These are phyloP conservation scores for Nelumbo lutea DNA, from an alignment of 164 flowering plant genomes.

Conservation along the genomic window DNA sequence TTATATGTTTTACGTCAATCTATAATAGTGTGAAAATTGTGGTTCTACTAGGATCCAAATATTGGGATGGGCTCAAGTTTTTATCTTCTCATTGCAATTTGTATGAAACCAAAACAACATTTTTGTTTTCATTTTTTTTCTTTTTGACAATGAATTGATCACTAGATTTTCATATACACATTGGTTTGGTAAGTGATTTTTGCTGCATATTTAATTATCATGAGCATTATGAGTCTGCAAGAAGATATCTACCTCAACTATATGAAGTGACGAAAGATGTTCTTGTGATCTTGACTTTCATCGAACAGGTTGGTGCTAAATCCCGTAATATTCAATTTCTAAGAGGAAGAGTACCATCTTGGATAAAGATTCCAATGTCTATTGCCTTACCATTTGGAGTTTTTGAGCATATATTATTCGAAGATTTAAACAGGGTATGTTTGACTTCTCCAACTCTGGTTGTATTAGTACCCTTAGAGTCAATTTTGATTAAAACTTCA, in stretches of 20 bases:
- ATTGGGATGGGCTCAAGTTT: too few relatives aligned
- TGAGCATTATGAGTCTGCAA: background rate
- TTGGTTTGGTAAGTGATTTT: background rate
- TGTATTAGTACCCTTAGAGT: too few relatives aligned
- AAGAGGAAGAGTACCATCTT: constrained; percentile 28
- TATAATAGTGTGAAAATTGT: too few relatives aligned
- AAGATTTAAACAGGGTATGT: constrained; percentile 26
- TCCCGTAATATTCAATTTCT: constrained; percentile 26
- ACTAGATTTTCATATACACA: background rate
- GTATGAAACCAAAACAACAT: too few relatives aligned
- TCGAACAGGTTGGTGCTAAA: constrained; percentile 33
- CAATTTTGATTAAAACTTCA: too few relatives aligned
- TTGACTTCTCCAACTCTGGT: background rate
- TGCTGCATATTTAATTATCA: background rate
- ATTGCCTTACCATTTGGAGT: constrained; percentile 36
- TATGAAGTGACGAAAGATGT: background rate
- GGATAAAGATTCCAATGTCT: constrained; percentile 34
- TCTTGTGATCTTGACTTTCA: constrained; percentile 1
- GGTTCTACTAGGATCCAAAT: too few relatives aligned
- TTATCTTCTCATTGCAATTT: too few relatives aligned
- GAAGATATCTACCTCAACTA: background rate
- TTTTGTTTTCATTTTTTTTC: too few relatives aligned
- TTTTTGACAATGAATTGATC: too few relatives aligned
- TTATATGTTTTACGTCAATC: too few relatives aligned
- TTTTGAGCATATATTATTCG: constrained; percentile 23